phyloP scores from a whole-genome alignment of 352 stramenopile genomes.

The Globisporangium cylindrosporum region DNA sequence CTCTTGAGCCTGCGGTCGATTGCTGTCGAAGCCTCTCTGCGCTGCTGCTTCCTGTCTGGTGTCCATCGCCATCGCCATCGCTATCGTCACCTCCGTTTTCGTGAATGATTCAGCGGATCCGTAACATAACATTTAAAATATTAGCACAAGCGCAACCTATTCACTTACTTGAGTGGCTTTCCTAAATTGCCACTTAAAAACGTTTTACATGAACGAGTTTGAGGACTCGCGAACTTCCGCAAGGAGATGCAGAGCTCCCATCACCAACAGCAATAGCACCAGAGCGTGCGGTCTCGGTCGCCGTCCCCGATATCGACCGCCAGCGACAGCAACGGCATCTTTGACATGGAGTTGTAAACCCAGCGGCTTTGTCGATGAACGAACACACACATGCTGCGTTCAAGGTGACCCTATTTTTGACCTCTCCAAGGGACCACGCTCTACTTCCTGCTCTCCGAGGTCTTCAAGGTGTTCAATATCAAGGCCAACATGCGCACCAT shows the following conservation, averaged over 20 bases:
- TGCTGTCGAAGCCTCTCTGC: too few relatives aligned
- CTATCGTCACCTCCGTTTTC: too few relatives aligned
- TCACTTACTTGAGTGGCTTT: too few relatives aligned
- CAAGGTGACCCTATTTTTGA: neutral
- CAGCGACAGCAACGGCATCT: constrained; percentile 37
- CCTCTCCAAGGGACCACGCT: constrained; percentile 31
- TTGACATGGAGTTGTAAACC: constrained; percentile 63
- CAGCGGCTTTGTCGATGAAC: constrained; percentile 12
- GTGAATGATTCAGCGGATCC: too few relatives aligned
- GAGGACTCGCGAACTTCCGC: constrained; percentile 51
- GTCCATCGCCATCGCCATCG: too few relatives aligned
- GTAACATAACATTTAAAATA: too few relatives aligned
- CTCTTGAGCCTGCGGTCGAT: constrained; percentile 36
- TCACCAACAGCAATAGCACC: constrained; percentile 3
- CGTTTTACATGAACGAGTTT: constrained; percentile 19
- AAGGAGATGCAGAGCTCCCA: constrained; percentile 12
- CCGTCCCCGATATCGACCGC: constrained; percentile 1
- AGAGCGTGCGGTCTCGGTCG: constrained; percentile 8
- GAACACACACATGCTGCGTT: neutral
- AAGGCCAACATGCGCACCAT: constrained; percentile 60
- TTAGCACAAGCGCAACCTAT: too few relatives aligned
- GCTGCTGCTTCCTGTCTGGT: neutral
- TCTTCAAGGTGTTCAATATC: constrained; percentile 68
- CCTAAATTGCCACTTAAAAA: too few relatives aligned
- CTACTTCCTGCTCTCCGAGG: constrained; percentile 62